Evolutionary conservation across 2,329 filamentous ascomycete species (phyloP), one percentile per base, ranked within the genome.

Genomic region (Zasmidium citrigriseum): DNA sequence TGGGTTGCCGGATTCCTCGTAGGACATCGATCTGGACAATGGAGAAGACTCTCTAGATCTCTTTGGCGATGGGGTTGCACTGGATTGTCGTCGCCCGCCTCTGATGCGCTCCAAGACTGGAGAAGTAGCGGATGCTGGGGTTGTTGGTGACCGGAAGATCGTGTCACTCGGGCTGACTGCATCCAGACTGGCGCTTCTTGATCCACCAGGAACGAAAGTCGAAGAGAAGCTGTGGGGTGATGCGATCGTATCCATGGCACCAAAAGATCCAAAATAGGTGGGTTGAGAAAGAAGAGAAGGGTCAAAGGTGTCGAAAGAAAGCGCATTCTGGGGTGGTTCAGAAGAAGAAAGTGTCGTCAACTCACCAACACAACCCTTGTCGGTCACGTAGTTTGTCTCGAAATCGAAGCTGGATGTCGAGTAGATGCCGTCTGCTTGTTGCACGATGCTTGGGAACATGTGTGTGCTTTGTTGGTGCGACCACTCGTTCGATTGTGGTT

Each of bases 401-500:
- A 79, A 79, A 52, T 83, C 77, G 70, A 85, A 85, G 50, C 82
- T 75, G 68, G 89, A 83, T 44, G 81, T 76, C 64, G 83, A 78
- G 62, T 77, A 80, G 70, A 82, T 82, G 69, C 80, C 78, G 59
- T 82, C 78, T 69, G 80, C 78, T 59, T 82, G 78, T 65, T 82
- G 80, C 52, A 89, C 83, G 61, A 91, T 89, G 68, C 80, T 77
- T 25, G 87, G 87, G 64, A 55, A 89, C 78, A 52, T 82, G 83
- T 58, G 62, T 57, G 34, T 89, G 76, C 52, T 53, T 34, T 61
- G 60, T 23, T 64, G 62, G 52, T 83, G 67, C 79, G 78, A 60
- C 83, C 83, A 56, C 75, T 86, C 58, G 84, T 88, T 22, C 80
- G 81, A 59, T 82, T 91, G 61, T 82, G 80, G 69, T 81, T 85